Conservation (phyloP, 2,329 filamentous ascomycete species). For the Aureobasidium vineae region DNA sequence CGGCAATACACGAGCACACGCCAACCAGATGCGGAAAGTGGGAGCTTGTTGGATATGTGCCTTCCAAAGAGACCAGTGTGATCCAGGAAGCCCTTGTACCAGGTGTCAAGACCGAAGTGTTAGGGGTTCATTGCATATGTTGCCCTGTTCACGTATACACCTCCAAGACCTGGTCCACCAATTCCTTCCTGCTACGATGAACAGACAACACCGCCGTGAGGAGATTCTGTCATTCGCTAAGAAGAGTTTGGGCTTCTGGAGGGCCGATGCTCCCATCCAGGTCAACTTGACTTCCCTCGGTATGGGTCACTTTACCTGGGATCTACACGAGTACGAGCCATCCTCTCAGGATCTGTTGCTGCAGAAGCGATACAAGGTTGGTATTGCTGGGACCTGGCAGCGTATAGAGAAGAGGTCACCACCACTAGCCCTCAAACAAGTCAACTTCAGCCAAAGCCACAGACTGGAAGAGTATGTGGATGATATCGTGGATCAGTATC, state of each 20-base stretch:
- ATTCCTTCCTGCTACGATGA: constrained; percentile 43
- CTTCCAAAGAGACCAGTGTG: constrained; percentile 44
- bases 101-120: constrained; percentile 38
- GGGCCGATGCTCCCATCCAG: constrained; percentile 40
- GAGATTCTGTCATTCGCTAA: constrained; percentile 42
- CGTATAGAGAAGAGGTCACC: constrained; percentile 44
- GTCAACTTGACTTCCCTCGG: constrained; percentile 45
- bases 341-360: constrained; percentile 42
- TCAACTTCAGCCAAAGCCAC: constrained; percentile 46
- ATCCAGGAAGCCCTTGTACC: constrained; percentile 35
- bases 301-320: constrained; percentile 47
- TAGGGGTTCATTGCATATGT: constrained; percentile 42
- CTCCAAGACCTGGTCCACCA: constrained; percentile 45
- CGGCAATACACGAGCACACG: constrained; percentile 43
- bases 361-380: constrained; percentile 44
- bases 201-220: constrained; percentile 2
- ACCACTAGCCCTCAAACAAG: constrained; percentile 47
- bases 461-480: constrained; percentile 49
- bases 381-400: constrained; percentile 29
- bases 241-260: constrained; percentile 41
- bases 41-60: constrained; percentile 51
- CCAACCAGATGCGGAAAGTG: constrained; percentile 47
- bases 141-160: constrained; percentile 49
- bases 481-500: constrained; percentile 43
- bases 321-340: constrained; percentile 49